Percentiles rank a stretch among this genome's conserved stretches.
These are phyloP conservation scores for Jacaranda mimosifolia DNA, from an alignment of 257 asterid species.

Conservation along the genomic window DNA sequence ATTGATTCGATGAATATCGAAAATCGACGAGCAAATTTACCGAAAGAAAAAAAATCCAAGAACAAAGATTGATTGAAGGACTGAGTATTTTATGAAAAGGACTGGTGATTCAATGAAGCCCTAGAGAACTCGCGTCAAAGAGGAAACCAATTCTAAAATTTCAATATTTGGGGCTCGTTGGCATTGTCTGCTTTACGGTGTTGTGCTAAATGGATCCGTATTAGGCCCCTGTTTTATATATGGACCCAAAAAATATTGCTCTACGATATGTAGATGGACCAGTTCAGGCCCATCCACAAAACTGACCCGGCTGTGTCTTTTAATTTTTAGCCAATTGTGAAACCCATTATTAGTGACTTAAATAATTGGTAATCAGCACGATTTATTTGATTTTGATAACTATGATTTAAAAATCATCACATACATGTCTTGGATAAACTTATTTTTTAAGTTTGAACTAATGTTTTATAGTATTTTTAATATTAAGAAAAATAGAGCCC, in stretches of 20 bases:
- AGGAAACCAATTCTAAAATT: constrained; percentile 2
- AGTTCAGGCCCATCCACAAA: neutral
- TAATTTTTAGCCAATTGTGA: too few relatives aligned
- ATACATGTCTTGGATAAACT: neutral
- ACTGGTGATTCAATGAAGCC: constrained; percentile 32
- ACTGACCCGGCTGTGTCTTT: too few relatives aligned
- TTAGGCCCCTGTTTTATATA: neutral
- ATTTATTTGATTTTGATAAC: too few relatives aligned
- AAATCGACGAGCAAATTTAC: constrained; percentile 20
- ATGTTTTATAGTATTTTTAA: neutral
- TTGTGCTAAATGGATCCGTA: neutral
- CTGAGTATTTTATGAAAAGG: neutral
- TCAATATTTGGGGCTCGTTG: neutral
- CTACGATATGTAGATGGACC: too few relatives aligned
- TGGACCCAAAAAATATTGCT: neutral
- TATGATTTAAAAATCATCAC: neutral
- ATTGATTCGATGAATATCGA: constrained; percentile 14
- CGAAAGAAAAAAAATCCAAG: constrained; percentile 4
- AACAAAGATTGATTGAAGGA: constrained; percentile 3
- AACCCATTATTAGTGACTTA: neutral
- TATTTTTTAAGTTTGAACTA: too few relatives aligned
- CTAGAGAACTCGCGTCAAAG: constrained; percentile 28
- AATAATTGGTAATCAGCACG: neutral
- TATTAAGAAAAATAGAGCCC: neutral
- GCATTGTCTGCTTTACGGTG: neutral